A percentile compares a stretch with the other conserved stretches of the same genome.
Evolutionary conservation across 805 yeast genomes (phyloP).

Genomic region (Cyberlindnera samutprakarnensis): DNA sequence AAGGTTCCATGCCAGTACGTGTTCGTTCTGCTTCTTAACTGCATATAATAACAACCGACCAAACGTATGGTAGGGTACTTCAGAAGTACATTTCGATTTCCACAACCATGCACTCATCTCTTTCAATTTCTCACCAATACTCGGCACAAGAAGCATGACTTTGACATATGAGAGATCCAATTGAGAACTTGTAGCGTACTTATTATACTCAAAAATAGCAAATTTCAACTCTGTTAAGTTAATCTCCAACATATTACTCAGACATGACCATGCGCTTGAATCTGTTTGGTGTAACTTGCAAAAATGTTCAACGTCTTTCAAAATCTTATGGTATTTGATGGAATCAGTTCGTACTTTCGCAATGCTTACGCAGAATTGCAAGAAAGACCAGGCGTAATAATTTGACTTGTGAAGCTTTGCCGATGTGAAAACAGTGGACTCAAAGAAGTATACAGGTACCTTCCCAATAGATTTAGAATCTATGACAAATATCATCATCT

Average conservation of each 20-base stretch:
- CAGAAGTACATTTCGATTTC: conserved; percentile 11
- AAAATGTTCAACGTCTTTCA: conserved; percentile 13
- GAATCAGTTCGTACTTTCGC: conserved; percentile 4
- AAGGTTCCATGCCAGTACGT: conserved; percentile 9
- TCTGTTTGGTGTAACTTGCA: conserved; percentile 23
- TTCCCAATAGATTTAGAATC: background rate
- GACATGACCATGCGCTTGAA: conserved; percentile 30
- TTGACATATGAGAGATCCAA: conserved; percentile 1
- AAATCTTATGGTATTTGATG: background rate
- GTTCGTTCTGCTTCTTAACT: conserved; percentile 9
- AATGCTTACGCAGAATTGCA: conserved; percentile 25
- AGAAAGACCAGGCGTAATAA: conserved; percentile 34
- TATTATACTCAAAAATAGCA: conserved; percentile 11
- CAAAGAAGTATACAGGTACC: conserved; percentile 7
- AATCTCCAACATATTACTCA: conserved; percentile 6
- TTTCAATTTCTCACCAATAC: conserved; percentile 7
- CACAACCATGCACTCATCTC: conserved; percentile 17
- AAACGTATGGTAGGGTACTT: conserved; percentile 18
- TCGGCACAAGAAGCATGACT: conserved; percentile 4
- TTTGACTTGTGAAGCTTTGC: conserved; percentile 28
- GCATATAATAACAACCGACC: conserved; percentile 10
- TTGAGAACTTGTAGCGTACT: background rate
- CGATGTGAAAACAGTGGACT: conserved; percentile 19
- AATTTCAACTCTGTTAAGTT: conserved; percentile 4
- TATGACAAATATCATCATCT: conserved; percentile 15